Evolutionary conservation across 768 basidiomycete genomes (phyloP), one percentile per base, ranked within the genome.

Genomic region (Xerocomellus dryophilus): DNA sequence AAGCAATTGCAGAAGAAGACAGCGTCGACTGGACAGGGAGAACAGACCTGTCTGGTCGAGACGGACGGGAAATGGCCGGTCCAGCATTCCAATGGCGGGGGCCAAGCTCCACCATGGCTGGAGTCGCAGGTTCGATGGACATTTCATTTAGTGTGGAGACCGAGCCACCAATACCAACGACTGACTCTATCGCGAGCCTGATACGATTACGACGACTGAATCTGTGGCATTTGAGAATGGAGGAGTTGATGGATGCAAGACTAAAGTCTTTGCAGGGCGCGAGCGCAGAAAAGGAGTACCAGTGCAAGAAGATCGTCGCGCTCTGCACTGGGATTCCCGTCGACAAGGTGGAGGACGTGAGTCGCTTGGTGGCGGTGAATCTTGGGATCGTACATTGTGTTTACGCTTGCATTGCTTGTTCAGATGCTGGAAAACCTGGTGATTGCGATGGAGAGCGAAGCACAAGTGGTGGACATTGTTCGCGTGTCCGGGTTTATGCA

Each of bases 401-500:
- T 70, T 70, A 70, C 62, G 40, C 49, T 56, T 65, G 51, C 56
- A 43, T 47, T 59, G 50, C 49, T 55, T 51, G 61, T 58, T 46
- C 63, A 91, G 86, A 87, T 91, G 84, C 76, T 96, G 50, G 91
- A 91, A 60, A 85, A 88, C 59, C 77, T 97, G 47, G 81, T 95
- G 27, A 76, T 88, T 59, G 92, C 94, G 29, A 82, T 97, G 47
- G 92, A 96, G 68, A 94, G 91, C 63, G 93, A 95, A 64, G 73
- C 86, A 2, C 83, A 88, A 54, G 80, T 88, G 52, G 82, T 89
- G 29, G 93, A 94, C 69, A 84, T 94, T 49, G 84, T 83, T 41
- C 83, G 91, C 50, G 88, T 95, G 38, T 91, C 91, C 43, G 88
- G 87, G 2, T 94, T 95, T 69, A 89, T 95, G 88, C 88, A 90